A percentile compares a stretch with the other conserved stretches of the same genome.
These are phyloP conservation scores for Cystobasidium slooffiae DNA, from an alignment of 1,284 basidiomycete genomes.

Conservation along the genomic window DNA sequence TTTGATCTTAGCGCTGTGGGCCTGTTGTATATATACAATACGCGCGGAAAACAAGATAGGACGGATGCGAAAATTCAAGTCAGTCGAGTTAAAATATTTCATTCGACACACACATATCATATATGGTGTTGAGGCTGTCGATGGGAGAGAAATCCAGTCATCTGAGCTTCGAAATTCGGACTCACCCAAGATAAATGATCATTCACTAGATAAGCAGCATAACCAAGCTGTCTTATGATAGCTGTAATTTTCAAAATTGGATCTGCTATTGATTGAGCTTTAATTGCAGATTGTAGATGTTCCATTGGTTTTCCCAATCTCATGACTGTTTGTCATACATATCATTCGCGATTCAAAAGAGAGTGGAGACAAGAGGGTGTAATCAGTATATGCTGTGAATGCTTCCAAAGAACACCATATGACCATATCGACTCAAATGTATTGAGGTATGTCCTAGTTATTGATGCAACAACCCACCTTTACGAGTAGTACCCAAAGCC, in stretches of 20 bases:
- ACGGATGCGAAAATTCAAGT: background rate
- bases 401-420: slow-evolving; percentile 8
- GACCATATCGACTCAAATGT: no score
- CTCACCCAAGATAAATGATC: slow-evolving; percentile 84
- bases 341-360: background rate
- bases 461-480: no score
- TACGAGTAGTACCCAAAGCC: slow-evolving; percentile 58
- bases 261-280: slow-evolving; percentile 62
- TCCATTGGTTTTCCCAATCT: slow-evolving; percentile 92
- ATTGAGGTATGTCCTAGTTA: no score
- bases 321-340: slow-evolving; percentile 67
- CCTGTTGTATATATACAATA: slow-evolving; percentile 59
- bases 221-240: slow-evolving; percentile 82
- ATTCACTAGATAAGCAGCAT: slow-evolving; percentile 84
- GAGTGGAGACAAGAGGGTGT: background rate
- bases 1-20: slow-evolving; percentile 63
- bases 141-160: no score
- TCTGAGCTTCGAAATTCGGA: no score
- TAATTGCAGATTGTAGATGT: slow-evolving; percentile 88
- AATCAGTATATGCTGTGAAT: background rate
- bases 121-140: no score
- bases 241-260: slow-evolving; percentile 77
- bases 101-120: no score
- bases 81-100: no score
- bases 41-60: background rate